Evolutionary conservation across 768 basidiomycete genomes (phyloP).

Genomic region (Mycena latifolia): DNA sequence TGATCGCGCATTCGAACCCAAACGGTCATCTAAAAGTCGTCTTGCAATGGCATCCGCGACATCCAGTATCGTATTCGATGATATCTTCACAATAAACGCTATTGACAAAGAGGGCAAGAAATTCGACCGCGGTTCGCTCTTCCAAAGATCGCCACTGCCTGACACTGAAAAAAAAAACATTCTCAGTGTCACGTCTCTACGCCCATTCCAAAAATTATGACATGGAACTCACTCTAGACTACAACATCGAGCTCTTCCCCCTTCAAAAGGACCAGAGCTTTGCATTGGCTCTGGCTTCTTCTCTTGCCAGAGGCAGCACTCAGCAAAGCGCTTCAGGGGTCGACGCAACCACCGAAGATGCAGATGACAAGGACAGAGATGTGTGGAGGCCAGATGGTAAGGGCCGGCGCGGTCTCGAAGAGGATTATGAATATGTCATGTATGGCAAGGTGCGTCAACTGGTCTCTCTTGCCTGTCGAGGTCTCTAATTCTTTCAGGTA

Average conservation of each 20-base stretch:
- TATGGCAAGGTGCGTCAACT: slow-evolving; percentile 90
- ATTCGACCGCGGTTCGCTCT: slow-evolving; percentile 90
- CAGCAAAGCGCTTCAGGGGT: slow-evolving; percentile 55
- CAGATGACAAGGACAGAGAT: slow-evolving; percentile 80
- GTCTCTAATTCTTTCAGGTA: slow-evolving; percentile 64
- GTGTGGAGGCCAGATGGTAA: slow-evolving; percentile 91
- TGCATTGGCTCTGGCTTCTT: slow-evolving; percentile 88
- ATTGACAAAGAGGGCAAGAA: slow-evolving; percentile 96
- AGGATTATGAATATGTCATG: slow-evolving; percentile 99
- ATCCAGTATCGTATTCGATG: slow-evolving; percentile 91
- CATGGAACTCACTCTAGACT: slow-evolving; percentile 95
- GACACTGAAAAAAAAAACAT: slow-evolving; percentile 27
- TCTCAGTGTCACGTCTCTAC: slow-evolving; percentile 88
- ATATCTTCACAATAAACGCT: slow-evolving; percentile 87
- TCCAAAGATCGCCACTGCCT: neutral
- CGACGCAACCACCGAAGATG: slow-evolving; percentile 64
- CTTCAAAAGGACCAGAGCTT: slow-evolving; percentile 77
- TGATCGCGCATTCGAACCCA: too few relatives aligned
- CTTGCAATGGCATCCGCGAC: slow-evolving; percentile 65
- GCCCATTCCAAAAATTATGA: slow-evolving; percentile 92
- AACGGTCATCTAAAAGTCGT: too few relatives aligned
- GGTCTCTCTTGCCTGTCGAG: neutral
- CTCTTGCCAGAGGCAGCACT: slow-evolving; percentile 71
- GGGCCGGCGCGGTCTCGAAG: slow-evolving; percentile 84
- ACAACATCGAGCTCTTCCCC: slow-evolving; percentile 92